Base-by-base conservation (phyloP, 75 land plant species). In the Picea glauca region DNA sequence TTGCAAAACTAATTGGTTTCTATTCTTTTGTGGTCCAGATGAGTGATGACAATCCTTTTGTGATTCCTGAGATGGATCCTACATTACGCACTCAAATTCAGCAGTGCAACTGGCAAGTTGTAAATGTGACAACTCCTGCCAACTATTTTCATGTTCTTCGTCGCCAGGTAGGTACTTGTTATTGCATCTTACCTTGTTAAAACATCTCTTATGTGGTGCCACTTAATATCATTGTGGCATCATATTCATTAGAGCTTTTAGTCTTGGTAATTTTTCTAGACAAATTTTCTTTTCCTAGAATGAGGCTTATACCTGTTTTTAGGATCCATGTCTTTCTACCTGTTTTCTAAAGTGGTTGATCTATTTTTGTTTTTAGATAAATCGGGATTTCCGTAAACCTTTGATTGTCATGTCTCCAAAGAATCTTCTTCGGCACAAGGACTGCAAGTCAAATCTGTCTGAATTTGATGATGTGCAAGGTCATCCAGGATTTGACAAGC, bases 41-140 rank as follows among this genome's bases (percentile, higher is more conserved):
- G 92, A 90, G 93, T 74, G 92, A 87, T 85, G 93, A 91, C 63
- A 82, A 91, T 82, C 93, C 93, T 57, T 90, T 80, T 76, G 80
- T 87, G 21, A 84, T 91, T 20, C 93, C 93, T 80, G 88, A 85
- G 58, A 88, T 91, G 93, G 93, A 91, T 50, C 76, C 83, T 58
- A 85, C 85, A 21, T 72, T 84, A 8, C 79, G 88, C 23, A 91
- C 73, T 43, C 88, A 91, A 74, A 79, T 91, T 67, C 98, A 96
- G 82, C 89, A 92, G 56, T 92, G 95, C 84, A 96, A 96, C 76
- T 96, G 93, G 99, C 99, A 96, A 81, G 90, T 96, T 79, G 98
- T 92, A 31, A 96, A 96, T 86, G 95, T 89, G 43, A 96, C 99
- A 35, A 96, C 98, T 67, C 99, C 99, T 59, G 99, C 99, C 26